Conservation (phyloP, 371 early-diverging fungal species). For the Actinomortierella wolfii region DNA sequence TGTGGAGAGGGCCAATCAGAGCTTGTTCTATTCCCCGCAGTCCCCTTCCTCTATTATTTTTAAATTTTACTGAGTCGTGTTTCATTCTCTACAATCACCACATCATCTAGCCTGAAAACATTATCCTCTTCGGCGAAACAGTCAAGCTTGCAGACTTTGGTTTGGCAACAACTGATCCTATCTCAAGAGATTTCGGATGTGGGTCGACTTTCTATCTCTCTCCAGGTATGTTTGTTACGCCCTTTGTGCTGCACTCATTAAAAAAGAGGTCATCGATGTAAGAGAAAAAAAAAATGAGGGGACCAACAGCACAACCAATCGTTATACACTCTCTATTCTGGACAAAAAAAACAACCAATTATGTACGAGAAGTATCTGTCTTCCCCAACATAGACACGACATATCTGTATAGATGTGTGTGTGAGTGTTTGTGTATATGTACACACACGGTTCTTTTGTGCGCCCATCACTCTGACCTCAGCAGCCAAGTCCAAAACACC, state of each 20-base stretch:
- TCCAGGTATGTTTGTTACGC: conserved; percentile 60
- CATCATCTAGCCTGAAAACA: conserved; percentile 68
- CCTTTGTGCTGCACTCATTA: not conserved
- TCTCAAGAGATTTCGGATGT: conserved; percentile 85
- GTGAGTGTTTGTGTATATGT: not conserved
- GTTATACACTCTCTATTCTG: not conserved
- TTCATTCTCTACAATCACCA: not conserved
- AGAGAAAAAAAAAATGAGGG: not conserved
- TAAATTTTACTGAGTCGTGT: not conserved
- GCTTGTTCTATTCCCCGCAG: no score
- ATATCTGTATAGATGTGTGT: no score
- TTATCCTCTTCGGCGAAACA: conserved; percentile 56
- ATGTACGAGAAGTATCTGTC: no score
- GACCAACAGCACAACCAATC: not conserved
- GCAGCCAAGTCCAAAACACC: not conserved
- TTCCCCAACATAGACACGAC: no score
- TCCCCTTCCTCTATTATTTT: not conserved
- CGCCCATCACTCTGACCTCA: no score
- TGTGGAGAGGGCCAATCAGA: no score
- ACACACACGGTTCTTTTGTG: no score
- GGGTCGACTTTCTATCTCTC: conserved; percentile 94
- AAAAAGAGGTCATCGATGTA: conserved; percentile 3
- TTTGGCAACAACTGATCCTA: conserved; percentile 77
- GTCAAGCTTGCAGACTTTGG: conserved; percentile 95
- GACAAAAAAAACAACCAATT: no score